Percentiles rank a stretch among this genome's conserved stretches.
phyloP scores from a whole-genome alignment of 352 stramenopile species.

The Saprolegnia diclina region DNA sequence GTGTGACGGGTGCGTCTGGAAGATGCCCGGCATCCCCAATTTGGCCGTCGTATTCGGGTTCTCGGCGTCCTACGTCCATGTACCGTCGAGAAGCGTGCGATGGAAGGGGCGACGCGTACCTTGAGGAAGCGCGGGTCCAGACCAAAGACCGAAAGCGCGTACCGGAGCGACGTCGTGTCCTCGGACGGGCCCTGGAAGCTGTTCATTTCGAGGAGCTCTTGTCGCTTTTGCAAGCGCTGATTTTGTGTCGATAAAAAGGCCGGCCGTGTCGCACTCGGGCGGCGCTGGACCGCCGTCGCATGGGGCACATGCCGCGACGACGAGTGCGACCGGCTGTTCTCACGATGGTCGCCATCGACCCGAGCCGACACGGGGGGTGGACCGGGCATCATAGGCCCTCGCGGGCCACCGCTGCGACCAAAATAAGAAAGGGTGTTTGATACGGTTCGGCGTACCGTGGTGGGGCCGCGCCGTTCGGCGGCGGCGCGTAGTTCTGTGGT shows the following conservation, averaged over 20 bases:
- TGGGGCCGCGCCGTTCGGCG: no score
- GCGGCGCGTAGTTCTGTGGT: not conserved
- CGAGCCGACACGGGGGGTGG: not conserved
- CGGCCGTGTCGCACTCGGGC: not conserved
- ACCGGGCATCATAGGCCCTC: not conserved
- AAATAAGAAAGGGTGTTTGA: not conserved
- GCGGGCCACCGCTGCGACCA: not conserved
- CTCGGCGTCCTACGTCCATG: conserved; percentile 45
- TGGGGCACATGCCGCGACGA: not conserved
- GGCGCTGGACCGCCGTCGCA: not conserved
- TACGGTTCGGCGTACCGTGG: no score
- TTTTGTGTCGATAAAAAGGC: conserved; percentile 17
- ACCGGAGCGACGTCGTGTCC: not conserved
- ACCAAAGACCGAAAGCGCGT: conserved; percentile 1
- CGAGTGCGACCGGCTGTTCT: conserved; percentile 7
- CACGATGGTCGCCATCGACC: not conserved
- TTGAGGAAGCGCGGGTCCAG: conserved; percentile 20
- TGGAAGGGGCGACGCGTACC: not conserved
- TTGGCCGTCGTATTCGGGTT: conserved; percentile 69
- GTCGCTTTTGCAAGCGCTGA: conserved; percentile 13
- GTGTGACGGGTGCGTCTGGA: conserved; percentile 64
- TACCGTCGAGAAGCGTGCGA: not conserved
- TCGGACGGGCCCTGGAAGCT: conserved; percentile 5
- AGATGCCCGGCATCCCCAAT: conserved; percentile 58
- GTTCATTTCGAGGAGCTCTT: conserved; percentile 20